Evolutionary conservation across 352 stramenopile genomes (phyloP), one percentile per base, ranked within the genome.

Genomic region (Lagenidium giganteum): DNA sequence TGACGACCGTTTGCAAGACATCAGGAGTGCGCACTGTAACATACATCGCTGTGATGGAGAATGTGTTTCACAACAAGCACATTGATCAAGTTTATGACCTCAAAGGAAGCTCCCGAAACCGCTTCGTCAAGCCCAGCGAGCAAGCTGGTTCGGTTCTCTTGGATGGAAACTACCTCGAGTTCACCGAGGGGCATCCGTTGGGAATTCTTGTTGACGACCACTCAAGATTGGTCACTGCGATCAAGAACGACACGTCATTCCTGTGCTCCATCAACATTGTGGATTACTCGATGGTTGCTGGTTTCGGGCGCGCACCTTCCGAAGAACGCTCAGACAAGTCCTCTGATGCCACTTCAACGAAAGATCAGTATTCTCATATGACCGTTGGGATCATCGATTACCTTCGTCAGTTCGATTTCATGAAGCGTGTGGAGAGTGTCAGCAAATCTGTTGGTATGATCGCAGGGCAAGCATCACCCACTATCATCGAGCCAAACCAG

Each of bases 321-420:
- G 47, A 62, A 1, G 54, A 47, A 17, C 39, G 46, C 8, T 44
- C 58, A 9, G 52, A 66, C 16, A 55, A 64, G 23, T n/a, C n/a
- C n/a, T n/a, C n/a, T n/a, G n/a, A n/a, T n/a, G n/a, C n/a, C n/a
- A n/a, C n/a, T n/a, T n/a, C n/a, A n/a, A n/a, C n/a, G n/a, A n/a
- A n/a, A n/a, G 45, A 57, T 6, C 21, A 37, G 5, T 66, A 63
- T 43, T 75, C 68, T 1, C 65, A 80, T 53, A 95, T 99, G 54
- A 94, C 97, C 12, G 90, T 98, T 17, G 96, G 96, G 5, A 98
- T 99, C 47, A 99, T 99, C 61, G 96, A 99, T 72, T 99, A 99
- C 54, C 88, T 99, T 71, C 74, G 96, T 5, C 96, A 97, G 47
- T 99, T 99, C 57, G 96, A 99, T 63, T 89, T 99, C 41, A 91